A percentile compares a stretch with the other conserved stretches of the same genome.
These are phyloP conservation scores for Aurantiochytrium sp. DNA, from an alignment of 108 stramenopile genomes.

Conservation along the genomic window DNA sequence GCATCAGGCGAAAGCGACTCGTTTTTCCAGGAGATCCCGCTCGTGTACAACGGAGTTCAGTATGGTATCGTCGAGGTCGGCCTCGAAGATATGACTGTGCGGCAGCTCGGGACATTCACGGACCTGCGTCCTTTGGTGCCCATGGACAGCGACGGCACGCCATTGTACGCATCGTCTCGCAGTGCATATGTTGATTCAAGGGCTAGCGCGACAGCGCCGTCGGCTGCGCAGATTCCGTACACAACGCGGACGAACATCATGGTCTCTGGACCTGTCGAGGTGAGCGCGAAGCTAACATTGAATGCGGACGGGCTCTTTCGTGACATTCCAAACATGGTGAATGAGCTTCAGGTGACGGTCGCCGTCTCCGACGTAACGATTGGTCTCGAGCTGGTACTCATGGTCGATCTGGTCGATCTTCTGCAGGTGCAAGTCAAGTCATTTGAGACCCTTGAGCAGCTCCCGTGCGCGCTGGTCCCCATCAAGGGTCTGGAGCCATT, in stretches of 20 bases:
- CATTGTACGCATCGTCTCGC: not conserved
- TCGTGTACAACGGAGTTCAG: not conserved
- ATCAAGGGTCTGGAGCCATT: not conserved
- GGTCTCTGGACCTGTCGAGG: not conserved
- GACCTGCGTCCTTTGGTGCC: not conserved
- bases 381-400: not conserved
- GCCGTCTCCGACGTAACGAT: not conserved
- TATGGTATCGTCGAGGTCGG: not conserved
- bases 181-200: not conserved
- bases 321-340: not conserved
- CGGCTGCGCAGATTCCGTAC: not conserved
- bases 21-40: not conserved
- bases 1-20: not conserved
- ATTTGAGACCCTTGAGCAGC: not conserved
- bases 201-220: not conserved
- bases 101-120: not conserved
- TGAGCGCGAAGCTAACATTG: not conserved
- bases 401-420: not conserved
- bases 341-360: not conserved
- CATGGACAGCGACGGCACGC: not conserved
- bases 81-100: not conserved
- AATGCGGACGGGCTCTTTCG: not conserved
- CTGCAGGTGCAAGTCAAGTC: not conserved
- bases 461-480: constrained; percentile 1
- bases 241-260: not conserved